Evolutionary conservation across 2,329 filamentous ascomycete species (phyloP).

Genomic region (Colletotrichum paranaense): DNA sequence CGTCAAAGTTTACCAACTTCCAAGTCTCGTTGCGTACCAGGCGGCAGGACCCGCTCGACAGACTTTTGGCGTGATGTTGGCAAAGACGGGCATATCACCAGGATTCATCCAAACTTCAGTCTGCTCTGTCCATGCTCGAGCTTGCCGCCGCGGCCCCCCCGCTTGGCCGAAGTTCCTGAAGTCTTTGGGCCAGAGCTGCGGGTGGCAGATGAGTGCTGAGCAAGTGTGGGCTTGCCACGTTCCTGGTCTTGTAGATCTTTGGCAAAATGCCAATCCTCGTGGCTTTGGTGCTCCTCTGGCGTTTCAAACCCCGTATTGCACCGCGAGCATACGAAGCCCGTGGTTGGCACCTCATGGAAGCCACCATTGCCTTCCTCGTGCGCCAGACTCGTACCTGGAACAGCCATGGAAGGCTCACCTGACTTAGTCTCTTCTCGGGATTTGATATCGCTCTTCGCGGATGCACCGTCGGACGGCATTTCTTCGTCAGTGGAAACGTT

Average conservation of each 20-base stretch:
- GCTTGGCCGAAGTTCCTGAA: conserved; percentile 53
- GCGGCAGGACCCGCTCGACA: conserved; percentile 32
- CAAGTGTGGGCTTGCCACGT: conserved; percentile 61
- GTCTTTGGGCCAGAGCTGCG: conserved; percentile 44
- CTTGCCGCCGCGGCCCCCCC: conserved; percentile 46
- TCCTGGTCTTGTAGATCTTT: conserved; percentile 80
- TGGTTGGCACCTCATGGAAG: conserved; percentile 45
- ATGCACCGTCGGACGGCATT: conserved; percentile 38
- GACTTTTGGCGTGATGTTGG: conserved; percentile 15
- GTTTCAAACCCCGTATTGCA: conserved; percentile 73
- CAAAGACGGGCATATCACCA: background rate
- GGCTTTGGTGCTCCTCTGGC: conserved; percentile 73
- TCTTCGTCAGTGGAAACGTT: conserved; percentile 45
- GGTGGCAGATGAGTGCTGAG: conserved; percentile 46
- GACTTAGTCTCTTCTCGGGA: conserved; percentile 35
- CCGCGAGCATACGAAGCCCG: conserved; percentile 66
- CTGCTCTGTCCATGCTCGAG: conserved; percentile 70
- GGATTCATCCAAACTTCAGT: conserved; percentile 67
- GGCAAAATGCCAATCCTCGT: conserved; percentile 95
- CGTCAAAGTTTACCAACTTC: conserved; percentile 3
- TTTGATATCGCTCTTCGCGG: conserved; percentile 12
- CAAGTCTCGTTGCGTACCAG: conserved; percentile 21
- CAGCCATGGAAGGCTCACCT: background rate
- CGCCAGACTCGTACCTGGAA: background rate
- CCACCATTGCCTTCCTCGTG: background rate